phyloP scores from a whole-genome alignment of 192 early-diverging fungal genomes.

The Phycomyces nitens region DNA sequence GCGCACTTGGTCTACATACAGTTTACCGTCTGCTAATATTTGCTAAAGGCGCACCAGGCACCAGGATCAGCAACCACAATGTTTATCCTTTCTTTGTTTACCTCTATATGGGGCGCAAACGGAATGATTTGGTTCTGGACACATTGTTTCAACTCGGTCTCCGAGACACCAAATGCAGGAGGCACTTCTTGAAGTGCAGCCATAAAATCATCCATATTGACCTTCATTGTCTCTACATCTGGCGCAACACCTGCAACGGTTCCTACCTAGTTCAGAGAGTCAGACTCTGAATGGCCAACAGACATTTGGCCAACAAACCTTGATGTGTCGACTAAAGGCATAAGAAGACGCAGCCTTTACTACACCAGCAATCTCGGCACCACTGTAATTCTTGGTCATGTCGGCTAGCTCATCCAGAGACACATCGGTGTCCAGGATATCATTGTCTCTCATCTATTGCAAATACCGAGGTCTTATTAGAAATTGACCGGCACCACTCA shows the following conservation, averaged over 20 bases:
- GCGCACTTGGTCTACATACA: constrained; percentile 71
- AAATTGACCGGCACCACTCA: not conserved
- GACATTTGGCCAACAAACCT: no score
- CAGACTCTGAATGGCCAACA: no score
- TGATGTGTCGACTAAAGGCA: constrained; percentile 94
- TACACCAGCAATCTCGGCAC: constrained; percentile 94
- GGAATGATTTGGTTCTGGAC: constrained; percentile 84
- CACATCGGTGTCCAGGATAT: constrained; percentile 79
- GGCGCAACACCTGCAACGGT: constrained; percentile 72
- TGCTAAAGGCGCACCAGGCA: constrained; percentile 47
- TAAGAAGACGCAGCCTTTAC: constrained; percentile 92
- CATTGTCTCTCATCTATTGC: constrained; percentile 70
- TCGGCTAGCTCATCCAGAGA: constrained; percentile 78
- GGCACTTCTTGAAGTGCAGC: constrained; percentile 87
- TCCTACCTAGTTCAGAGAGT: no score
- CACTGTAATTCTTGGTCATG: constrained; percentile 94
- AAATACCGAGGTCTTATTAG: not conserved
- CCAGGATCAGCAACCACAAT: not conserved
- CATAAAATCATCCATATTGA: constrained; percentile 83
- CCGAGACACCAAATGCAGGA: constrained; percentile 92
- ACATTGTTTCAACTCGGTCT: constrained; percentile 85
- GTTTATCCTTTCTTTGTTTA: constrained; percentile 6
- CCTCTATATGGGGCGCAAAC: constrained; percentile 49
- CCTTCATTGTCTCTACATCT: constrained; percentile 88
- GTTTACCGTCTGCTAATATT: constrained; percentile 51